These are phyloP conservation scores for Punctularia strigosozonata DNA, from an alignment of 768 basidiomycete genomes.

Conservation along the genomic window DNA sequence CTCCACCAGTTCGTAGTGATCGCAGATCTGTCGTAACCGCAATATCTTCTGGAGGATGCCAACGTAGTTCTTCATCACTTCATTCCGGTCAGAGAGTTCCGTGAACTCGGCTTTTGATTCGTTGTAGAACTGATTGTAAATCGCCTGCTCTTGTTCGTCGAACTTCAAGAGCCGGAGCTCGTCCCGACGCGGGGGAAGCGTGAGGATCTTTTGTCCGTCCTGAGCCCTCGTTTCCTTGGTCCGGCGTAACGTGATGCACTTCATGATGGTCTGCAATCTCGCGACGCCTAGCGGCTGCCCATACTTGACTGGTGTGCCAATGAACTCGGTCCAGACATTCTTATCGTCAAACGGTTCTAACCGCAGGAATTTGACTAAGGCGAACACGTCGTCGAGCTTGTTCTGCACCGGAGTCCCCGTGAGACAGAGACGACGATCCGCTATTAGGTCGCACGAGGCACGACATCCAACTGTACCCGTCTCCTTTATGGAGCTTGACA, in stretches of 20 bases:
- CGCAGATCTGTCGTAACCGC: conserved; percentile 94
- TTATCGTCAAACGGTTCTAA: conserved; percentile 90
- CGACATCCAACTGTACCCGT: conserved; percentile 87
- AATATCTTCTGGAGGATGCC: conserved; percentile 95
- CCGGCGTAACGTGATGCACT: conserved; percentile 88
- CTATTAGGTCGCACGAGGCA: conserved; percentile 89
- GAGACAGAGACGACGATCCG: conserved; percentile 85
- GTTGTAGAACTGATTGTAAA: conserved; percentile 82
- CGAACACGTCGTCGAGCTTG: conserved; percentile 96
- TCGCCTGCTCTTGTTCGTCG: conserved; percentile 64
- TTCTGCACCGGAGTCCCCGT: conserved; percentile 99
- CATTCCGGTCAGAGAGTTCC: conserved; percentile 76
- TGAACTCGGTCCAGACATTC: conserved; percentile 83
- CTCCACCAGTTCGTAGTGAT: conserved; percentile 84
- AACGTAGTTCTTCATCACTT: conserved; percentile 97
- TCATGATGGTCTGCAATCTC: conserved; percentile 95
- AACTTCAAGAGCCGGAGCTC: conserved; percentile 80
- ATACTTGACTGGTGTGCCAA: conserved; percentile 87
- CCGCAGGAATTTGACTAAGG: conserved; percentile 91
- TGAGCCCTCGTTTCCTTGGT: conserved; percentile 83
- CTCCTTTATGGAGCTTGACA: conserved; percentile 86
- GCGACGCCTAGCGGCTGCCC: conserved; percentile 83
- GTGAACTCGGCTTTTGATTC: conserved; percentile 90
- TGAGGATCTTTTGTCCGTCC: conserved; percentile 76
- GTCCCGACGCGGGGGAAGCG: conserved; percentile 85